These are phyloP conservation scores for Leishmania guyanensis DNA, from an alignment of 208 protist genomes.

Conservation along the genomic window DNA sequence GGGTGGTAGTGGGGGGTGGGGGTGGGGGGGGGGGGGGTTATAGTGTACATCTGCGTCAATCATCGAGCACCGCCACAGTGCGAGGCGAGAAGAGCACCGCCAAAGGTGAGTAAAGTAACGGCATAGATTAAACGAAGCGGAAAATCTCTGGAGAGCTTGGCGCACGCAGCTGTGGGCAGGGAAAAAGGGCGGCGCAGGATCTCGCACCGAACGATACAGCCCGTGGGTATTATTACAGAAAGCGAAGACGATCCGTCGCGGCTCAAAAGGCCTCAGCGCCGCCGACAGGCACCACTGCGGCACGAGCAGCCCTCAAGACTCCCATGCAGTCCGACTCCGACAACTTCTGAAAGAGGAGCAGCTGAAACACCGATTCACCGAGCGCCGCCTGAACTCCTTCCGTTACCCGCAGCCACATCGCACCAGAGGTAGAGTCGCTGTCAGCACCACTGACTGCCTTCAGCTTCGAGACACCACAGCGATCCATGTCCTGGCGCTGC, in stretches of 20 bases:
- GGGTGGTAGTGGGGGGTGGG: not conserved
- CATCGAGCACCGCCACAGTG: not conserved
- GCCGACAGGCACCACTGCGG: slow-evolving; percentile 18
- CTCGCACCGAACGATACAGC: not conserved
- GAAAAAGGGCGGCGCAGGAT: not conserved
- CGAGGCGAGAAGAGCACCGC: not conserved
- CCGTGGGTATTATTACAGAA: not conserved
- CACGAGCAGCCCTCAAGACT: slow-evolving; percentile 55
- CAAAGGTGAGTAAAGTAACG: not conserved
- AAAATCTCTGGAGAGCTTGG: not conserved
- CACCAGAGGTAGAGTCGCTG: slow-evolving; percentile 5
- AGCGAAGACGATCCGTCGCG: not conserved
- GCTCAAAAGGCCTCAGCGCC: not conserved
- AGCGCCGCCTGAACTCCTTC: slow-evolving; percentile 61
- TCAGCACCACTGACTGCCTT: not conserved
- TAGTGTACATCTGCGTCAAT: slow-evolving; percentile 1
- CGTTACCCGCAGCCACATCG: slow-evolving; percentile 48
- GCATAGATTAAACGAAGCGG: not conserved
- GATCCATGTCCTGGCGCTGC: slow-evolving; percentile 29
- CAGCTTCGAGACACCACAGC: not conserved
- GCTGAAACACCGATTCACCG: slow-evolving; percentile 57
- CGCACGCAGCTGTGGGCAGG: not conserved
- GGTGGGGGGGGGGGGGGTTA: not conserved
- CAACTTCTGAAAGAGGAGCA: slow-evolving; percentile 71
- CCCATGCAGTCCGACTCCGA: slow-evolving; percentile 66